Base-by-base conservation (phyloP, 352 stramenopile species). In the Globisporangium perplexum region DNA sequence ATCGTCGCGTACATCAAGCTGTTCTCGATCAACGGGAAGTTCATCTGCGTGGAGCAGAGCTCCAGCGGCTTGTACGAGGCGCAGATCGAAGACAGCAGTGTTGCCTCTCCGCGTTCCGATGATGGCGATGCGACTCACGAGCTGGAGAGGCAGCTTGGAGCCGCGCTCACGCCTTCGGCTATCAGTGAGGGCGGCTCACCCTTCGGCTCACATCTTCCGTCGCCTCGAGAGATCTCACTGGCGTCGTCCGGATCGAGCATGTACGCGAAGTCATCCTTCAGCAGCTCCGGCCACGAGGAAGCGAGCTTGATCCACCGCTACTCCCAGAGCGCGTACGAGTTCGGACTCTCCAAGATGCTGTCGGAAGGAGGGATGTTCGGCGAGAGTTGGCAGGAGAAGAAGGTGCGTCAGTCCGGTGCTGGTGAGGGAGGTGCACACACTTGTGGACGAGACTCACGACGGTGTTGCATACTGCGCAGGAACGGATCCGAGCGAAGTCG, bases 371-470 rank as follows among this genome's bases (percentile, higher is more conserved):
- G 69, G 15, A 72, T 74, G 8, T 98, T 98, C 63, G 92, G 94
- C 23, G 96, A 99, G 60, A 84, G 87, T 50, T 98, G 96, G 94
- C 79, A 86, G n/a, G 83, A 90, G 24, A 98, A 98, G 56, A 97
- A 96, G 69, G 83, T 85, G 47, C 36, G 30, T 14, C 15, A 5
- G 8, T 6, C 33, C 14, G 1, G 8, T 39, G 33, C 10, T 18
- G 18, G 4, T 22, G 20, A 22, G 12, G 4, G 20, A 24, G 39
- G 10, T 6, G 3, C 28, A 14, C 4, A 18, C 20, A 20, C 47
- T 33, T 15, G 1, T 15, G n/a, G 1, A 10, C 14, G 30, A 46
- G 15, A 26, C 8, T 26, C 18, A 3, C 24, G 30, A 17, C 15
- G 33, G 10, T 39, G 7, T 15, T 22, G 26, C 47, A 6, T 35